Conservation (phyloP, 352 stramenopile genomes). For the Globisporangium apiculatum region DNA sequence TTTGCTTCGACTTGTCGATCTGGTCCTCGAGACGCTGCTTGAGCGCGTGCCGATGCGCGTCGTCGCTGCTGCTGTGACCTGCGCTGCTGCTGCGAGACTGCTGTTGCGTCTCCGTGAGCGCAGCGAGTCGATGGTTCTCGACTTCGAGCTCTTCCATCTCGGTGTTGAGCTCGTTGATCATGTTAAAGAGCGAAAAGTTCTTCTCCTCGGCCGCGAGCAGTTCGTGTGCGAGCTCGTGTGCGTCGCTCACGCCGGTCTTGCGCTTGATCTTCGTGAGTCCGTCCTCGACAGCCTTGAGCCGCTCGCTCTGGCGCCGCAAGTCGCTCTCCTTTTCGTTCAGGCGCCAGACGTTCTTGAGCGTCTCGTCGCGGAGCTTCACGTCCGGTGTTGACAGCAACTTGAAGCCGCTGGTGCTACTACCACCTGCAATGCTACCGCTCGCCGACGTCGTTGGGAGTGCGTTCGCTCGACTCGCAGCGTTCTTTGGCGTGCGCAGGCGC, state of each 20-base stretch:
- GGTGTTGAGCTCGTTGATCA: conserved; percentile 91
- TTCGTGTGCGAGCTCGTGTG: conserved; percentile 76
- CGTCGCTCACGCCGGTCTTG: conserved; percentile 79
- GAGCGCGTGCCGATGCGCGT: conserved; percentile 45
- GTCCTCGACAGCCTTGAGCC: conserved; percentile 66
- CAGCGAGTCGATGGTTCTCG: conserved; percentile 71
- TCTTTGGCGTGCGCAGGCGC: conserved; percentile 53
- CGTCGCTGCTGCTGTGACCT: conserved; percentile 31
- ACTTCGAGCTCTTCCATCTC: conserved; percentile 87
- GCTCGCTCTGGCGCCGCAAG: conserved; percentile 62
- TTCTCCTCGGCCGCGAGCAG: conserved; percentile 89
- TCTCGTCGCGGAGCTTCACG: conserved; percentile 69
- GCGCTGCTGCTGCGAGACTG: conserved; percentile 20
- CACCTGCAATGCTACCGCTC: neutral
- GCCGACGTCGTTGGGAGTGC: neutral
- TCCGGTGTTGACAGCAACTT: conserved; percentile 58
- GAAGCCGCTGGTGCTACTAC: conserved; percentile 24
- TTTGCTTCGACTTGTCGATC: conserved; percentile 81
- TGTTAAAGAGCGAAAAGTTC: conserved; percentile 94
- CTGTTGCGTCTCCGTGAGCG: conserved; percentile 37
- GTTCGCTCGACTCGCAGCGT: conserved; percentile 6
- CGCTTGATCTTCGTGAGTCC: conserved; percentile 85
- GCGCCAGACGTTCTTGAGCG: conserved; percentile 65
- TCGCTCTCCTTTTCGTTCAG: conserved; percentile 75
- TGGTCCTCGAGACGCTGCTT: conserved; percentile 75